These are phyloP conservation scores for Arctium lappa DNA, from an alignment of 129 eudicot species.

Conservation along the genomic window DNA sequence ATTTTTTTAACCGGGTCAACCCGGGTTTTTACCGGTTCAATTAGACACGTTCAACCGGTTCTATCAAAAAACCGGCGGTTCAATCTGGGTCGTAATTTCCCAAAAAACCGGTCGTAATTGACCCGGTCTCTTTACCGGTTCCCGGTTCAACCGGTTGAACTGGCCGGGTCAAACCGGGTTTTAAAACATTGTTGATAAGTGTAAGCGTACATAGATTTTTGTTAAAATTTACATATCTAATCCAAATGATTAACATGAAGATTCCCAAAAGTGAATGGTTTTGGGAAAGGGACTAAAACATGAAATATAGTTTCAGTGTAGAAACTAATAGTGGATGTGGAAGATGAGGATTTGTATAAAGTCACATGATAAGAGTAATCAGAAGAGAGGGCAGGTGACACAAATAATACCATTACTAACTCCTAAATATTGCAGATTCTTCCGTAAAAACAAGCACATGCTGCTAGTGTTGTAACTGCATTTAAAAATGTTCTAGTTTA, in stretches of 20 bases:
- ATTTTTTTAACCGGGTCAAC: too few relatives aligned
- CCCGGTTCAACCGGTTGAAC: too few relatives aligned
- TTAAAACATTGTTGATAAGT: too few relatives aligned
- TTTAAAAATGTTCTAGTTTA: neutral
- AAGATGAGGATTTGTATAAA: neutral
- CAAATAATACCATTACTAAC: constrained; percentile 5
- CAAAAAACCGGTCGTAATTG: too few relatives aligned
- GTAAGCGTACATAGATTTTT: neutral
- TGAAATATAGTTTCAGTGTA: neutral
- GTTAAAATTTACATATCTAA: neutral
- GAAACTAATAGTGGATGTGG: neutral
- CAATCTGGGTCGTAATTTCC: too few relatives aligned
- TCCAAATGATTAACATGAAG: neutral
- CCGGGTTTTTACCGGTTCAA: too few relatives aligned
- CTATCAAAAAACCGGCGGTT: too few relatives aligned
- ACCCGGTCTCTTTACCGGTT: too few relatives aligned
- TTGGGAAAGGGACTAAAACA: neutral
- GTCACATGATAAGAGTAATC: neutral
- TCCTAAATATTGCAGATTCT: constrained; percentile 23
- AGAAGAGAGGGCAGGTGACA: constrained; percentile 5
- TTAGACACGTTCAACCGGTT: too few relatives aligned
- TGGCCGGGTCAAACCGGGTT: too few relatives aligned
- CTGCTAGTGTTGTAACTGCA: constrained; percentile 1
- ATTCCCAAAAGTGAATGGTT: neutral
- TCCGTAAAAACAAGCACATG: constrained; percentile 12